Evolutionary conservation across 768 basidiomycete genomes (phyloP).

Genomic region (Leccinum ochraceum): DNA sequence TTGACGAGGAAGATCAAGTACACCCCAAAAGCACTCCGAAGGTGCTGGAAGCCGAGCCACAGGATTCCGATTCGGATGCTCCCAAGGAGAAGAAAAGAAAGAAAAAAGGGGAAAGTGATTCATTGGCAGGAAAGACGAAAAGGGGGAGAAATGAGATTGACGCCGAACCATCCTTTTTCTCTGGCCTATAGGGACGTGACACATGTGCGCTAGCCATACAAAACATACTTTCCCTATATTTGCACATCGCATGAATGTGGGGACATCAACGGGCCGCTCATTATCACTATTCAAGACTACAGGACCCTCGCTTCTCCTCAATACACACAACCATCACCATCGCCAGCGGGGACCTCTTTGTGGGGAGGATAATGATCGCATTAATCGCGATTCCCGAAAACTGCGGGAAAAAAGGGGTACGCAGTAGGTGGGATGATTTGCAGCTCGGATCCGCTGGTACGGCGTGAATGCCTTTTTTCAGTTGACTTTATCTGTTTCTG

Average conservation of each 20-base stretch:
- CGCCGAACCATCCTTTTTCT: constrained; percentile 65
- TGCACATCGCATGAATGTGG: neutral
- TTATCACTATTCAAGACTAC: neutral
- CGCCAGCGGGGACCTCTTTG: neutral
- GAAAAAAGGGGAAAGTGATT: constrained; percentile 53
- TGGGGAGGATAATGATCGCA: neutral
- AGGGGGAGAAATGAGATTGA: constrained; percentile 62
- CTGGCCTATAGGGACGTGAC: constrained; percentile 45
- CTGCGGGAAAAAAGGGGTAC: neutral
- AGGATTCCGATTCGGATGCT: constrained; percentile 29
- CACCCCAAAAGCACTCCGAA: constrained; percentile 1
- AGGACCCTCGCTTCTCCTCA: neutral
- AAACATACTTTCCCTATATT: neutral
- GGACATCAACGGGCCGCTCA: neutral
- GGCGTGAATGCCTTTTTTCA: constrained; percentile 3
- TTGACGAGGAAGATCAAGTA: constrained; percentile 12
- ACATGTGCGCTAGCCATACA: neutral
- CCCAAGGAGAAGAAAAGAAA: constrained; percentile 53
- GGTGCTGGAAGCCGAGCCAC: constrained; percentile 15
- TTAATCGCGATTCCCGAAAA: neutral
- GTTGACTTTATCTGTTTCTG: neutral
- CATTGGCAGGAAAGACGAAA: constrained; percentile 49
- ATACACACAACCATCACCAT: neutral
- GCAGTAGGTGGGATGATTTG: neutral
- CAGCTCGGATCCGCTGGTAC: neutral